Evolutionary conservation across 2,329 filamentous ascomycete species (phyloP).

Genomic region (Colletotrichum karsti): DNA sequence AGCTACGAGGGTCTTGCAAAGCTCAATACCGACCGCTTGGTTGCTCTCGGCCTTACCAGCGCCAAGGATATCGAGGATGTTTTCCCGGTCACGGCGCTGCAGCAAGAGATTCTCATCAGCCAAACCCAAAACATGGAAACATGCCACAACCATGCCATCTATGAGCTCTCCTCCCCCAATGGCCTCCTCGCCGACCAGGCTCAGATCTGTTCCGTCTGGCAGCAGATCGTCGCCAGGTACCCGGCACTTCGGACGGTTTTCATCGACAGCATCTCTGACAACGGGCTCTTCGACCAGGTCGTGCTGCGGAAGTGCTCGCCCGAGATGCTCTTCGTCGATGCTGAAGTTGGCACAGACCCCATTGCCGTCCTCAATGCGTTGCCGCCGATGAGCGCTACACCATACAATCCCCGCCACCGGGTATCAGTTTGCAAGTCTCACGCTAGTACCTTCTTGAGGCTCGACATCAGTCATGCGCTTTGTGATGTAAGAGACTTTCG

Average conservation of each 20-base stretch:
- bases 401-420: slow-evolving; percentile 55
- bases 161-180: slow-evolving; percentile 51
- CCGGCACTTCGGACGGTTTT: slow-evolving; percentile 59
- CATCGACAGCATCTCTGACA: slow-evolving; percentile 56
- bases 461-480: slow-evolving; percentile 60
- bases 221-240: slow-evolving; percentile 55
- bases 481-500: slow-evolving; percentile 49
- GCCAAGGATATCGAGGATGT: slow-evolving; percentile 57
- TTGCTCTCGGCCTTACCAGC: slow-evolving; percentile 48
- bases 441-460: slow-evolving; percentile 53
- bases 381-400: slow-evolving; percentile 47
- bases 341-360: slow-evolving; percentile 46
- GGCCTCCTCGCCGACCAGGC: slow-evolving; percentile 49
- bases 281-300: slow-evolving; percentile 59
- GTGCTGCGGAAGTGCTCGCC: slow-evolving; percentile 57
- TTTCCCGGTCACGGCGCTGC: slow-evolving; percentile 55
- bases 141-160: slow-evolving; percentile 56
- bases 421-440: slow-evolving; percentile 58
- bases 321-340: slow-evolving; percentile 62
- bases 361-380: slow-evolving; percentile 49
- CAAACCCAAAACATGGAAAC: slow-evolving; percentile 50
- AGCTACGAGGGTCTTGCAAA: slow-evolving; percentile 54
- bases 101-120: slow-evolving; percentile 58
- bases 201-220: slow-evolving; percentile 59
- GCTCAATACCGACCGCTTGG: slow-evolving; percentile 52